These are phyloP conservation scores for Backusella australiensis DNA, from an alignment of 192 early-diverging fungal species.

Conservation along the genomic window DNA sequence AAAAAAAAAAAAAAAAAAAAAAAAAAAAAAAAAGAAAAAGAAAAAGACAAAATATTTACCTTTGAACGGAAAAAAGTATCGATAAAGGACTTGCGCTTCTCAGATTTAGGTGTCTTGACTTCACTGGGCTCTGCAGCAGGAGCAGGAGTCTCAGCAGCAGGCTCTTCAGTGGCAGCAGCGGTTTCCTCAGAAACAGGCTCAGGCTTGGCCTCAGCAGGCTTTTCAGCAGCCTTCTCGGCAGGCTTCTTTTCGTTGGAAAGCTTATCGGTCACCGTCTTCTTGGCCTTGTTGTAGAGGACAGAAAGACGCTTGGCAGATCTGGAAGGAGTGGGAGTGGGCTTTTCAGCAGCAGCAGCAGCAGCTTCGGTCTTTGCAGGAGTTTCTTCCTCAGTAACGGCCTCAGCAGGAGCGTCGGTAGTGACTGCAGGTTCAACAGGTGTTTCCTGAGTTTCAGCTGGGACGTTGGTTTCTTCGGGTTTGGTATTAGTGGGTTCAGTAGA, in stretches of 20 bases:
- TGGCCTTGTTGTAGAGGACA: constrained; percentile 24
- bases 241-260: constrained; percentile 5
- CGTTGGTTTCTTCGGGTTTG: not conserved
- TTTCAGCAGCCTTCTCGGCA: constrained; percentile 1
- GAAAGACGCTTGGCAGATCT: constrained; percentile 23
- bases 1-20: no score
- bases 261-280: constrained; percentile 15
- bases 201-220: not conserved
- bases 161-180: not conserved
- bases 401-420: not conserved
- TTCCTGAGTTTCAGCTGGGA: not conserved
- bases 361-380: not conserved
- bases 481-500: constrained; percentile 2
- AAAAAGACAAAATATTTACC: constrained; percentile 13
- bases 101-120: constrained; percentile 10
- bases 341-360: not conserved
- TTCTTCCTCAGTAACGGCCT: constrained; percentile 9
- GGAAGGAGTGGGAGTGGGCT: constrained; percentile 5
- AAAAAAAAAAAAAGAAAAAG: not conserved
- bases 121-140: not conserved
- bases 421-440: not conserved
- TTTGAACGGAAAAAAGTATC: constrained; percentile 20
- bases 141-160: not conserved
- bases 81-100: constrained; percentile 27
- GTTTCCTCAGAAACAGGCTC: constrained; percentile 1